Evolutionary conservation across 164 flowering plant species (phyloP), one percentile per base, ranked within the genome.

Genomic region (Nymphaea thermarum): DNA sequence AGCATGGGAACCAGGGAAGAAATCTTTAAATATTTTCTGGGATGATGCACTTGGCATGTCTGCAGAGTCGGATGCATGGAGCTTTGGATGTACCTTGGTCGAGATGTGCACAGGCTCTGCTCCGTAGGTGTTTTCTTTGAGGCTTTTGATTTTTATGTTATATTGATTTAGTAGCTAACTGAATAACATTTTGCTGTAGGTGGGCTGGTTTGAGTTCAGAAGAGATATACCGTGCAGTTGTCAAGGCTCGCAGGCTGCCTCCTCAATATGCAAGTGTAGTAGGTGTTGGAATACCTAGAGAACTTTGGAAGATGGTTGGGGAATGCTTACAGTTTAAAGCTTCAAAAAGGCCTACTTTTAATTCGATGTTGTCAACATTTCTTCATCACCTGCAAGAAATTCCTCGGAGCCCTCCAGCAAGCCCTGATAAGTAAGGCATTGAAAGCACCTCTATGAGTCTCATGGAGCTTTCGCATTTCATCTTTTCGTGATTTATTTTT

Each of bases 71-170:
- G 99, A 95, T 92, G 96, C 99, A 42, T 95, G 99, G 99, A 95
- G 99, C 83, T 95, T 95, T 80, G 99, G 98, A 51, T 95, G 99
- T 79, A 89, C 98, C 66, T 76, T 95, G 74, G 98, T 95, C 68
- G 99, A 95, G 75, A 95, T 95, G 99, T 95, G 99, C 86, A 95
- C 99, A 63, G 98, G 98, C 70, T 86, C 97, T 64, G 75, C 82
- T 44, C 99, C 98, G 98, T 92, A 92, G 71, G 99, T 88, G 64
- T 11, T 69, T 66, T 4, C 2, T 47, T 47, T 12, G 5, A 47
- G 36, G 36, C 55, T 47, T 47, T 47, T 47, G 11, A 6, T 47
- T 7, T 47, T 47, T 47, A 47, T 47, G 36, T 25, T 25, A 47
- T 47, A 47, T 47, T 47, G 55, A 6, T 47, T 47, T 12, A 25